Percentiles rank a stretch among this genome's conserved stretches.
Evolutionary conservation across 371 early-diverging fungal genomes (phyloP).

Genomic region (Coemansia sp.): DNA sequence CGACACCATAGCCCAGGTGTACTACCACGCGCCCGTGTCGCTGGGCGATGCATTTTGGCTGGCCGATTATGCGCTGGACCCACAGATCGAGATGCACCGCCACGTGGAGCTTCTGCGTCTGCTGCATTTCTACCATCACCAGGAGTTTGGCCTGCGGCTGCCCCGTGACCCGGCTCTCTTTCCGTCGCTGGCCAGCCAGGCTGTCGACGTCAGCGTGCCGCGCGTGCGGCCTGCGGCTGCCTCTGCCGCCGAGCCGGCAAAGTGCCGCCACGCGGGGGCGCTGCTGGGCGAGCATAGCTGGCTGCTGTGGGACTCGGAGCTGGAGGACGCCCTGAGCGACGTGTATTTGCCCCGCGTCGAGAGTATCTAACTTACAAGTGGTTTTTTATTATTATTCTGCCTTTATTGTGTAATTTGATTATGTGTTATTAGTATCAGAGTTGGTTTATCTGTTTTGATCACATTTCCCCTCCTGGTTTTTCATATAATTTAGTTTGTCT

Average conservation of each 20-base stretch:
- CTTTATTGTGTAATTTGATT: not conserved
- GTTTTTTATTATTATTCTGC: not conserved
- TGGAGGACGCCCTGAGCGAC: constrained; percentile 36
- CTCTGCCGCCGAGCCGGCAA: not conserved
- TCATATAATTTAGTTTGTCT: too few relatives aligned
- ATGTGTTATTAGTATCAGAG: not conserved
- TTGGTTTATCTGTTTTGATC: too few relatives aligned
- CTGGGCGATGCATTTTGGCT: constrained; percentile 40
- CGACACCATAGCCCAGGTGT: constrained; percentile 28
- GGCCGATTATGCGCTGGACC: constrained; percentile 33
- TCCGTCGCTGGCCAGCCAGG: constrained; percentile 38
- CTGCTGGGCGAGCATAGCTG: constrained; percentile 20
- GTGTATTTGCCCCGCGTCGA: constrained; percentile 11
- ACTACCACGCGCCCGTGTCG: constrained; percentile 17
- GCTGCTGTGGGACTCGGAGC: constrained; percentile 45
- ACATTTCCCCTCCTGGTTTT: too few relatives aligned
- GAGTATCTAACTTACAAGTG: not conserved
- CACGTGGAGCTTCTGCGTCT: constrained; percentile 44
- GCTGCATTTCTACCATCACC: constrained; percentile 38
- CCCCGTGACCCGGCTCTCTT: constrained; percentile 39
- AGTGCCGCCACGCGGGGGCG: not conserved
- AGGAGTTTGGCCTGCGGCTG: constrained; percentile 21
- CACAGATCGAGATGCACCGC: constrained; percentile 47
- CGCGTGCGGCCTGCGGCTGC: not conserved
- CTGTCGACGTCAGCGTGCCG: constrained; percentile 8